A percentile compares a stretch with the other conserved stretches of the same genome.
phyloP scores from a whole-genome alignment of 192 early-diverging fungal genomes.

The Umbelopsis isabellina region DNA sequence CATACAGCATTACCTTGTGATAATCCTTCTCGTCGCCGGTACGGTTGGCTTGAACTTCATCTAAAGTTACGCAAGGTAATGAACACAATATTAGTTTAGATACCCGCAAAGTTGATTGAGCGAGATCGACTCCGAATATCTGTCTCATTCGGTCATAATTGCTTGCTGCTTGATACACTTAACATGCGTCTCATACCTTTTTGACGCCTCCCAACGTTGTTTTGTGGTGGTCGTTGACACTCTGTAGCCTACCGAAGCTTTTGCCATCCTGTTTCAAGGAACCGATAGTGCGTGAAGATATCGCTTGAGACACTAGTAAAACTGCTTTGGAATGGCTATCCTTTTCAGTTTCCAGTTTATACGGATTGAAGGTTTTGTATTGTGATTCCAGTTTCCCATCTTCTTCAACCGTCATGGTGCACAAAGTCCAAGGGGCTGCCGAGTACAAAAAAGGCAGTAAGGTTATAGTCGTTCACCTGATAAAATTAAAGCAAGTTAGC shows the following conservation, averaged over 20 bases:
- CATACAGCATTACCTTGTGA: neutral
- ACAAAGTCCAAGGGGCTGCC: neutral
- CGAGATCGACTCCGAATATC: neutral
- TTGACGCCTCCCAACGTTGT: conserved; percentile 7
- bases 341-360: neutral
- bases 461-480: neutral
- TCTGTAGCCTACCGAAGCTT: neutral
- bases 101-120: neutral
- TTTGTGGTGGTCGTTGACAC: conserved; percentile 12
- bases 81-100: neutral
- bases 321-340: neutral
- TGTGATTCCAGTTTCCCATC: neutral
- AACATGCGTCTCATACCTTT: neutral
- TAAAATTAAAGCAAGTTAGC: conserved; percentile 7
- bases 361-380: conserved; percentile 7
- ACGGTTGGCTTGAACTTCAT: conserved; percentile 2
- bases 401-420: conserved; percentile 15
- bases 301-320: neutral
- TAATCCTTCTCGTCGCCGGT: conserved; percentile 1
- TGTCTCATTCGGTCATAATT: neutral
- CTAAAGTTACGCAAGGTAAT: neutral
- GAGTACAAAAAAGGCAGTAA: neutral
- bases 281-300: neutral
- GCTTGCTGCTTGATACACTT: no score
- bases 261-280: neutral